These are phyloP conservation scores for Porcisia deanei DNA, from an alignment of 208 protist species.

Conservation along the genomic window DNA sequence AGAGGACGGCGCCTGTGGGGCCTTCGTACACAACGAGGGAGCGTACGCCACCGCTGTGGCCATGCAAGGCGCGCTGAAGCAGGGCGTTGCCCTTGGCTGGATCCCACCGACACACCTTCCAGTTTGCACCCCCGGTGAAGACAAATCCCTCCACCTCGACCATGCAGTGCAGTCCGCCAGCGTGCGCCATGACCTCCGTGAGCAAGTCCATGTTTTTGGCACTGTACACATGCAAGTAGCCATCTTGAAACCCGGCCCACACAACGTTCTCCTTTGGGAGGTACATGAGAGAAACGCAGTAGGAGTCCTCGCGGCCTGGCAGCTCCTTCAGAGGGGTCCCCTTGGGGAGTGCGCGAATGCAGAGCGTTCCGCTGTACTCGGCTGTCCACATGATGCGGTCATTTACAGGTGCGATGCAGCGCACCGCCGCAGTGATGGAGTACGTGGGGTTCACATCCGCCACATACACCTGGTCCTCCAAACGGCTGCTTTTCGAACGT, in stretches of 20 bases:
- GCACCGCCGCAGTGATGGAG: constrained; percentile 47
- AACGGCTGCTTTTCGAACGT: background rate
- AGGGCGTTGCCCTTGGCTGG: constrained; percentile 8
- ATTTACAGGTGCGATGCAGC: constrained; percentile 53
- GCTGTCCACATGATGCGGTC: constrained; percentile 80
- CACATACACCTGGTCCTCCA: constrained; percentile 27
- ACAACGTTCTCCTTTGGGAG: constrained; percentile 42
- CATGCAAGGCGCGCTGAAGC: constrained; percentile 55
- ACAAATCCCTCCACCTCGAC: constrained; percentile 58
- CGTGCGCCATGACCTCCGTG: constrained; percentile 37
- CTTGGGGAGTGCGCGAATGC: constrained; percentile 65
- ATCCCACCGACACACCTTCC: constrained; percentile 78
- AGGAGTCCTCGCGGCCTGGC: constrained; percentile 42
- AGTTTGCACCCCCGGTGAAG: constrained; percentile 77
- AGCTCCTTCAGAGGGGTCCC: constrained; percentile 61
- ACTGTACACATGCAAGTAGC: constrained; percentile 78
- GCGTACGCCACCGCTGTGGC: constrained; percentile 71
- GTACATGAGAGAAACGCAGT: constrained; percentile 67
- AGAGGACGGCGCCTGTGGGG: constrained; percentile 62
- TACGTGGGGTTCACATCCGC: constrained; percentile 76
- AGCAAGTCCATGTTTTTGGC: constrained; percentile 40
- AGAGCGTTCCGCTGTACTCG: constrained; percentile 64
- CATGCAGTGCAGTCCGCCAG: constrained; percentile 31
- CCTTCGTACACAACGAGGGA: constrained; percentile 55
- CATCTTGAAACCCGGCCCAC: constrained; percentile 83